These are phyloP conservation scores for Tricholoma bakamatsutake DNA, from an alignment of 768 basidiomycete species.

Conservation along the genomic window DNA sequence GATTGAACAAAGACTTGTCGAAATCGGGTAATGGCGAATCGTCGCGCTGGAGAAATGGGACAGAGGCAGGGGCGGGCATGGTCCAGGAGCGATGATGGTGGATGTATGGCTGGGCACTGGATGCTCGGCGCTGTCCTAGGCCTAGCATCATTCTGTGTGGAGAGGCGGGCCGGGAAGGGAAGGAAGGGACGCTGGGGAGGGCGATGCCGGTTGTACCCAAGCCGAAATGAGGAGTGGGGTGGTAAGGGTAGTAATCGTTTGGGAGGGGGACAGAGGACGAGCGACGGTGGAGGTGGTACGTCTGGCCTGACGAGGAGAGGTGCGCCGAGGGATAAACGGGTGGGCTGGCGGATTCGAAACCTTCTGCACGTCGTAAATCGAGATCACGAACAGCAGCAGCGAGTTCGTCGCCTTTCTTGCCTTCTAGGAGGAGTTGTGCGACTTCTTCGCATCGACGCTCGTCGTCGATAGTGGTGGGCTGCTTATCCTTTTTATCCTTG, in stretches of 20 bases:
- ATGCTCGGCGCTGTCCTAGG: slow-evolving; percentile 45
- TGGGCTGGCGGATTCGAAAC: background rate
- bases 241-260: slow-evolving; percentile 26
- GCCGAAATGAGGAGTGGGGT: background rate
- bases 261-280: slow-evolving; percentile 62
- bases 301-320: background rate
- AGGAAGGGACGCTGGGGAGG: slow-evolving; percentile 38
- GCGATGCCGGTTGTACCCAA: slow-evolving; percentile 32
- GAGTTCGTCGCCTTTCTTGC: slow-evolving; percentile 66
- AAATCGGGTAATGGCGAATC: slow-evolving; percentile 44
- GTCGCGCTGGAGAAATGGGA: slow-evolving; percentile 33
- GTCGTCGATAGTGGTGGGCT: slow-evolving; percentile 42
- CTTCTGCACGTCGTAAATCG: slow-evolving; percentile 26
- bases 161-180: slow-evolving; percentile 36
- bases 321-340: background rate
- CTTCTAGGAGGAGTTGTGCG: slow-evolving; percentile 56
- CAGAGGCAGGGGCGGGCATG: slow-evolving; percentile 10
- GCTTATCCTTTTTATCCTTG: slow-evolving; percentile 33
- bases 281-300: slow-evolving; percentile 39
- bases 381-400: slow-evolving; percentile 53
- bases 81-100: slow-evolving; percentile 32
- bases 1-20: slow-evolving; percentile 43
- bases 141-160: slow-evolving; percentile 38
- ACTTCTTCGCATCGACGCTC: slow-evolving; percentile 66
- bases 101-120: slow-evolving; percentile 38